phyloP scores from a whole-genome alignment of 495 filamentous ascomycete genomes.

The Penicillium riverlandense region DNA sequence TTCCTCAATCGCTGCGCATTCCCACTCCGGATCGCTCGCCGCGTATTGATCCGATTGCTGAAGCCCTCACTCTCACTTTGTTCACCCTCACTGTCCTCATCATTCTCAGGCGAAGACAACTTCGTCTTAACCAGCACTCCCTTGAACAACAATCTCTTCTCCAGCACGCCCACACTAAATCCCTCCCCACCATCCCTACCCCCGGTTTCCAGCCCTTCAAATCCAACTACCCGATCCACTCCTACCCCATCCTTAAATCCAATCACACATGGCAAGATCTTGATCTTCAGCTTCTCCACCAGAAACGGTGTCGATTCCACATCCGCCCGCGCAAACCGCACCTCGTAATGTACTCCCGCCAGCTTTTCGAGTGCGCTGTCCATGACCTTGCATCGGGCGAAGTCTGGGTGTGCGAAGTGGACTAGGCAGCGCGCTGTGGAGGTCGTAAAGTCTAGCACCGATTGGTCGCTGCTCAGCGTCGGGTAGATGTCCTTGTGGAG shows the following conservation, averaged over 20 bases:
- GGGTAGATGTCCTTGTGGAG: conserved; percentile 42
- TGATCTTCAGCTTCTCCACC: conserved; percentile 60
- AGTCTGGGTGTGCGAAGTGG: conserved; percentile 73
- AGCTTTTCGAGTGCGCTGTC: conserved; percentile 55
- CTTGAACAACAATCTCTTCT: conserved; percentile 51
- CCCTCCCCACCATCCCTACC: conserved; percentile 49
- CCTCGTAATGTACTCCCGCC: conserved; percentile 58
- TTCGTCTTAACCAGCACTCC: conserved; percentile 54
- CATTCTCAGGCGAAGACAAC: conserved; percentile 34
- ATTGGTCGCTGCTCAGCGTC: conserved; percentile 57
- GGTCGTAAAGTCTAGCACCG: conserved; percentile 64
- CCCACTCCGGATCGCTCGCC: conserved; percentile 46
- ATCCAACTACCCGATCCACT: conserved; percentile 64
- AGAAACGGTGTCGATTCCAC: conserved; percentile 70
- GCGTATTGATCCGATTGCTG: conserved; percentile 21
- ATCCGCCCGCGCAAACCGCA: conserved; percentile 60
- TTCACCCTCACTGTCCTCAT: conserved; percentile 27
- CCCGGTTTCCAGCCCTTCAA: conserved; percentile 59
- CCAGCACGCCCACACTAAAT: conserved; percentile 57
- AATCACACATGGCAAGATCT: conserved; percentile 70
- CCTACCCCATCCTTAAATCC: conserved; percentile 62
- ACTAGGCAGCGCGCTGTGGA: conserved; percentile 55
- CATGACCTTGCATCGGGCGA: conserved; percentile 65
- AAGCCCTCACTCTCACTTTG: not conserved
- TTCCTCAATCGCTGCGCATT: conserved; percentile 9